Base-by-base conservation (phyloP, 192 early-diverging fungal genomes). In the Dissophora ornata region DNA sequence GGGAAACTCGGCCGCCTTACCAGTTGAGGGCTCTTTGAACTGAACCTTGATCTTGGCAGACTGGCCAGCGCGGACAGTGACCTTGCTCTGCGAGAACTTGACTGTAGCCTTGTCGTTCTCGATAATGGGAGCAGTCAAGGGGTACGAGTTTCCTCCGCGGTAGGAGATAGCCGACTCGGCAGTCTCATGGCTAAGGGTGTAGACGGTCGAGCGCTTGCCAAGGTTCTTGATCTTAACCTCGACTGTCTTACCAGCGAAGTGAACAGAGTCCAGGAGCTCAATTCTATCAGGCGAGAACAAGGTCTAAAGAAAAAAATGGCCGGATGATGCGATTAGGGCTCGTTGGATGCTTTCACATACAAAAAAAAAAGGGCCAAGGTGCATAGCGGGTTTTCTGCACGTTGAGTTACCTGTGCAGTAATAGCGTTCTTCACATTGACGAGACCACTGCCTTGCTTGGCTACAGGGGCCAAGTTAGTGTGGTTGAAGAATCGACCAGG, bases 391-490 rank as follows among this genome's bases (percentile, higher is more conserved):
- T n/a, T n/a, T n/a, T n/a, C n/a, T n/a, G n/a, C n/a, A n/a, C n/a
- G n/a, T n/a, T n/a, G n/a, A n/a, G n/a, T n/a, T n/a, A n/a, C n/a
- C n/a, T n/a, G n/a, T n/a, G 36, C 57, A 3, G 45, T 67, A 47
- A 93, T 61, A 9, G 94, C 87, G 38, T 84, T 71, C 54, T 82
- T 85, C 36, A 93, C 69, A 66, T 95, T 86, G 22, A 96, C 80
- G 9, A 95, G 83, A 29, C 95, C 95, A 51, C 79, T 71, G 24
- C 92, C 92, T 56, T 90, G 89, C 51, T 74, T 82, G 63, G 87
- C 79, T 11, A 90, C 90, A 15, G 79, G 55, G 18, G 66, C 47
- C 9, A 38, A 22, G 2, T 34, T 58, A 0, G 4, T 44, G 59
- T 47, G 36, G 26, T 47, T 55, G 44, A 29, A 38, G 32, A 49